A percentile compares a stretch with the other conserved stretches of the same genome.
Conservation (phyloP, 805 yeast genomes). For the Candida pseudoglaebosa region DNA sequence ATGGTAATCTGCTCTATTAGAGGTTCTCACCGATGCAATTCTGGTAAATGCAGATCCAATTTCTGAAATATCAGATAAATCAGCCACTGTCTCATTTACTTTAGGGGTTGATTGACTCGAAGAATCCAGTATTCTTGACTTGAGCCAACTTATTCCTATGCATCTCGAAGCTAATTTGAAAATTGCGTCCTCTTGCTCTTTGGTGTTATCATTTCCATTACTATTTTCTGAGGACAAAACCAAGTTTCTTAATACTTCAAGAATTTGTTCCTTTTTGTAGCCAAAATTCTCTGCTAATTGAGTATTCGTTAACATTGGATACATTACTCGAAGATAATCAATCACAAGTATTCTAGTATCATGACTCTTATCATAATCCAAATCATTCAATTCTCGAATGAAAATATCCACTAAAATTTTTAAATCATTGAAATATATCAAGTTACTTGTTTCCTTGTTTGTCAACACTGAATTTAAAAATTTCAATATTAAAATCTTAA, state of each 20-base stretch:
- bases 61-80: conserved; percentile 9
- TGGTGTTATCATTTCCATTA: not conserved
- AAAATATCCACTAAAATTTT: conserved; percentile 81
- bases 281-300: conserved; percentile 49
- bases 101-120: not conserved
- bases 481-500: conserved; percentile 77
- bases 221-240: conserved; percentile 21
- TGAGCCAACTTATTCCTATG: conserved; percentile 31
- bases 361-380: conserved; percentile 54
- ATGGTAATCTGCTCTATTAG: conserved; percentile 32
- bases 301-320: conserved; percentile 65
- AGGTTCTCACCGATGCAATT: conserved; percentile 34
- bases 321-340: conserved; percentile 63
- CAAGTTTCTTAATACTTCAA: conserved; percentile 48
- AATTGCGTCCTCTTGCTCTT: conserved; percentile 18
- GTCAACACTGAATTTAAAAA: conserved; percentile 72
- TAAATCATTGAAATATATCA: conserved; percentile 78
- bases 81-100: not conserved
- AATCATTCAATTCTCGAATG: conserved; percentile 70
- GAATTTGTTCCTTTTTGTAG: conserved; percentile 57
- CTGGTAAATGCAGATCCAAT: conserved; percentile 24
- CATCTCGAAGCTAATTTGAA: conserved; percentile 33
- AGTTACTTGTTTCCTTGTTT: conserved; percentile 56
- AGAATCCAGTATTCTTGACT: conserved; percentile 8
- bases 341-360: conserved; percentile 49